Evolutionary conservation across 2,329 filamentous ascomycete genomes (phyloP), one percentile per base, ranked within the genome.

Genomic region (Exophiala xenobiotica): DNA sequence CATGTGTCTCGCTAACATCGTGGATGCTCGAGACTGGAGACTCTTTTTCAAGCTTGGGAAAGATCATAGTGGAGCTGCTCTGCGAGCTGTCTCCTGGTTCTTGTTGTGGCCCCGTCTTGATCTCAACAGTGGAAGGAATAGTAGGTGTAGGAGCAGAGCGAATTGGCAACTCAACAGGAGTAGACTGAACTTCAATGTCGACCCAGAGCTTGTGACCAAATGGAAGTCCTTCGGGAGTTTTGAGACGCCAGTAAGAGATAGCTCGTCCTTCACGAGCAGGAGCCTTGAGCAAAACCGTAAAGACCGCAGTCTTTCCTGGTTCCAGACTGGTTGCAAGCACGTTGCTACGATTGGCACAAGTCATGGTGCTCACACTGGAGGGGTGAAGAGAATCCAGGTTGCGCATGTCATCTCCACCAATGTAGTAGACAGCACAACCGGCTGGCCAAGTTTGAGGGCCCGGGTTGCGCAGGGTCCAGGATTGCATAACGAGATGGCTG

Each of bases 181-280:
- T 46, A 9, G 48, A 44, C n/a, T 55, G 49, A 51, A 96, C 89
- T 44, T 82, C 80, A 57, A 99, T 82, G 60, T 97, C 90, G 67
- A 92, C 96, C 92, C 92, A 99, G 41, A 99, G 78, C 64, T 90
- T 88, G 74, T 96, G 88, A 31, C 93, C 93, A 60, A 97, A 96
- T 59, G 89, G 87, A 58, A 80, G 76, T 19, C 91, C 91, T 51
- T 89, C 84, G 6, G 83, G 78, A 53, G 88, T 84, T 62, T 91
- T 95, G 60, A 99, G 76, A 57, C 92, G 90, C 93, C 93, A 99
- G 79, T 96, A 96, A 1, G 93, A 97, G 65, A 96, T 93, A 53
- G 85, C 79, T 69, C 86, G 88, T 49, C 92, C 91, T 48, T 82
- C 73, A 42, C 87, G 87, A 46, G 76, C 71, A 12, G 92, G 90